A percentile compares a stretch with the other conserved stretches of the same genome.
Evolutionary conservation across 2,329 filamentous ascomycete species (phyloP).

Genomic region (Boeremia lycopersici): DNA sequence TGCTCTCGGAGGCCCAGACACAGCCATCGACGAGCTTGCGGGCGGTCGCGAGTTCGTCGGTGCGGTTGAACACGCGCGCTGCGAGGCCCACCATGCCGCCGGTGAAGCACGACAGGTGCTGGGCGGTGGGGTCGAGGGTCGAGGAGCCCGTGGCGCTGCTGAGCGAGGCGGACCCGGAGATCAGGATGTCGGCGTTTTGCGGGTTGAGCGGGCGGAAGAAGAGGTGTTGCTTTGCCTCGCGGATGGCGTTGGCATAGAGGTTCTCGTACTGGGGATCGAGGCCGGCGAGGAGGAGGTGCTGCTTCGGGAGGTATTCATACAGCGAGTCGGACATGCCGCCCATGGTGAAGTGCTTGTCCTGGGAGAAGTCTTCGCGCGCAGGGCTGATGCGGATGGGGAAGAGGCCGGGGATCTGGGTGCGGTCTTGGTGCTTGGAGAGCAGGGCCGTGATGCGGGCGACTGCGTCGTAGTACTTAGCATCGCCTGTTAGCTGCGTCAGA

Average conservation of each 20-base stretch:
- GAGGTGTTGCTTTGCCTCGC: conserved; percentile 72
- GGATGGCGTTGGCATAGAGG: conserved; percentile 72
- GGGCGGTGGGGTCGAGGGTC: conserved; percentile 51
- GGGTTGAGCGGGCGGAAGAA: conserved; percentile 79
- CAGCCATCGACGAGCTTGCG: conserved; percentile 61
- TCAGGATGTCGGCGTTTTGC: conserved; percentile 70
- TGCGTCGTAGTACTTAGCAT: conserved; percentile 49
- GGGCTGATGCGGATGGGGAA: conserved; percentile 46
- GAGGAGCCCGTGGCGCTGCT: conserved; percentile 52
- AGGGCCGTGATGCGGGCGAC: conserved; percentile 44
- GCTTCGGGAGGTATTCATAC: conserved; percentile 64
- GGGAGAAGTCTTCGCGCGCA: conserved; percentile 34
- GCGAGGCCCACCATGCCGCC: conserved; percentile 63
- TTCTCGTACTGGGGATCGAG: conserved; percentile 72
- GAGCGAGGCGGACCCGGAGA: conserved; percentile 64
- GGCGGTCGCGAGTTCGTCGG: conserved; percentile 57
- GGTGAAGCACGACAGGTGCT: conserved; percentile 61
- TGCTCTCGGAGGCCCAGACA: conserved; percentile 60
- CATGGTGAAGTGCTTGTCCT: conserved; percentile 54
- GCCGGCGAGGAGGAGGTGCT: conserved; percentile 79
- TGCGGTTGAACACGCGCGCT: conserved; percentile 58
- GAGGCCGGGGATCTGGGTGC: conserved; percentile 44
- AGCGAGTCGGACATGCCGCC: conserved; percentile 63
- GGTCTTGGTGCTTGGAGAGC: conserved; percentile 44
- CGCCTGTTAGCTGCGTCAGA: conserved; percentile 46